Evolutionary conservation across 2,329 filamentous ascomycete genomes (phyloP).

Genomic region (Thielaviopsis euricoi): DNA sequence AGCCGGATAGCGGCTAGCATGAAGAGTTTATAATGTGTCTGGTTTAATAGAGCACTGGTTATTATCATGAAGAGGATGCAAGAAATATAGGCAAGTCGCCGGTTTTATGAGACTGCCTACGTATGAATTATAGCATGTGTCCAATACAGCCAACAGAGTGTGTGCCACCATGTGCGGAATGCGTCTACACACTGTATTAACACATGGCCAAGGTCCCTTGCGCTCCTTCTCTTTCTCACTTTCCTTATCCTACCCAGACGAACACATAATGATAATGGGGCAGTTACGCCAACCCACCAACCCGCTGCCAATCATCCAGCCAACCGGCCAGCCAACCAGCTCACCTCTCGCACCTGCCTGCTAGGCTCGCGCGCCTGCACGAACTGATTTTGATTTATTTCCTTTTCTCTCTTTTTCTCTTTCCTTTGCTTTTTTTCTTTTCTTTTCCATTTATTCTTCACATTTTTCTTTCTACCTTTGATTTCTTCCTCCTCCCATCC

Average conservation of each 20-base stretch:
- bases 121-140: neutral
- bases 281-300: neutral
- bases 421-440: neutral
- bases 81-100: neutral
- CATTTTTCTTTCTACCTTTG: no score
- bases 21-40: neutral
- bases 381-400: neutral
- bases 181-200: neutral
- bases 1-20: neutral
- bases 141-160: neutral
- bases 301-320: neutral
- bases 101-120: no score
- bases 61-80: neutral
- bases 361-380: neutral
- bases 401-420: neutral
- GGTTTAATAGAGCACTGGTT: neutral
- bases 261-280: neutral
- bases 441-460: no score
- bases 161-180: constrained; percentile 2
- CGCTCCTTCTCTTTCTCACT: neutral
- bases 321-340: neutral
- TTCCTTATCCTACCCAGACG: neutral
- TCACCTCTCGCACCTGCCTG: neutral
- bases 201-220: neutral
- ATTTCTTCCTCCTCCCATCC: no score